Conservation (phyloP, 129 eudicot species). For the Tagetes patula region DNA sequence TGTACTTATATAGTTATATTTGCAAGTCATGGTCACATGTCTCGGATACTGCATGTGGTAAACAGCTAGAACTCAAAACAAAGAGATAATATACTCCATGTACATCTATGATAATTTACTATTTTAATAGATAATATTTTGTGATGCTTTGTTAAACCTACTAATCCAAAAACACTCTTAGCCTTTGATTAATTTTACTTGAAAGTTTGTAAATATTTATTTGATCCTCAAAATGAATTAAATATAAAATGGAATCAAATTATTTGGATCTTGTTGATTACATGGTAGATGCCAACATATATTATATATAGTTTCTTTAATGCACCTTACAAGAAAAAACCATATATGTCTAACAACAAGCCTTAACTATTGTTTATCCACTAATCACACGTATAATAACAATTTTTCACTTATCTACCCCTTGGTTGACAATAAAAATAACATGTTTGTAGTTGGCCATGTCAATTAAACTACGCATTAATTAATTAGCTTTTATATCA, state of each 20-base stretch:
- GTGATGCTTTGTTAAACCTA: too few relatives aligned
- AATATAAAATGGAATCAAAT: constrained; percentile 4
- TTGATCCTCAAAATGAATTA: not conserved
- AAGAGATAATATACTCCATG: too few relatives aligned
- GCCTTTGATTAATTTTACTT: not conserved
- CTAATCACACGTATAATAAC: not conserved
- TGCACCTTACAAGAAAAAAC: not conserved
- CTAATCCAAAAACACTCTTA: not conserved
- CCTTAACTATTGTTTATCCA: not conserved
- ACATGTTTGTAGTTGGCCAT: not conserved
- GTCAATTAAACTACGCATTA: not conserved
- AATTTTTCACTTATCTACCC: too few relatives aligned
- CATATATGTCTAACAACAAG: not conserved
- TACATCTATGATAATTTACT: too few relatives aligned
- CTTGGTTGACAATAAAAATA: too few relatives aligned
- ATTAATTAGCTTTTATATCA: constrained; percentile 1
- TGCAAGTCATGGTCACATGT: too few relatives aligned
- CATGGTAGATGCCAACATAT: not conserved
- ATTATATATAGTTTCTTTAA: not conserved
- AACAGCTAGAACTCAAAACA: too few relatives aligned
- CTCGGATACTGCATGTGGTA: too few relatives aligned
- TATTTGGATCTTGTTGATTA: not conserved
- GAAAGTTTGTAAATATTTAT: not conserved
- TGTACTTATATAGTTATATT: too few relatives aligned
- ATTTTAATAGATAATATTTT: too few relatives aligned